These are phyloP conservation scores for Agroathelia rolfsii DNA, from an alignment of 1,284 basidiomycete genomes.

Conservation along the genomic window DNA sequence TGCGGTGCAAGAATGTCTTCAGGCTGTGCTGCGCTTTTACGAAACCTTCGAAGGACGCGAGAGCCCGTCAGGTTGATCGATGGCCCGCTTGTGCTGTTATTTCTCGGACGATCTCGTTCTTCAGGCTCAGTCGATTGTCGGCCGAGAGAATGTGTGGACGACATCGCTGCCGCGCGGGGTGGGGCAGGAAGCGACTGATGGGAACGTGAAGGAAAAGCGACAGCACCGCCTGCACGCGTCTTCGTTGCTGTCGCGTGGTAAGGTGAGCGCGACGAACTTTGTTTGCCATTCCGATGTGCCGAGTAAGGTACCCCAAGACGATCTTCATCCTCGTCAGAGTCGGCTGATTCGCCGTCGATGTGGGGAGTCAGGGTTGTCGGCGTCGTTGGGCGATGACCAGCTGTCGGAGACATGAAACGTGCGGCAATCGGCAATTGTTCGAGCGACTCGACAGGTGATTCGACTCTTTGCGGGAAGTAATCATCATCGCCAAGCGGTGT, in stretches of 20 bases:
- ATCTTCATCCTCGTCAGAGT: conserved; percentile 64
- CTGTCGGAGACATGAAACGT: conserved; percentile 75
- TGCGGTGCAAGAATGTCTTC: conserved; percentile 48
- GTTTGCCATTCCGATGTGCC: conserved; percentile 34
- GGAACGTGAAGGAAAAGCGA: conserved; percentile 70
- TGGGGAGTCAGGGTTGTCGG: conserved; percentile 36
- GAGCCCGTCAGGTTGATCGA: conserved; percentile 25
- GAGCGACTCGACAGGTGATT: conserved; percentile 56
- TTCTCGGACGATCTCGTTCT: conserved; percentile 41
- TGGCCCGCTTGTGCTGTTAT: conserved; percentile 34
- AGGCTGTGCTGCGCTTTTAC: conserved; percentile 45
- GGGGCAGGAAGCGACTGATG: conserved; percentile 74
- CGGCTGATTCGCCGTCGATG: conserved; percentile 62
- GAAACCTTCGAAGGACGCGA: conserved; percentile 56
- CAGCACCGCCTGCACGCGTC: conserved; percentile 30
- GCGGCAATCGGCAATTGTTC: conserved; percentile 81
- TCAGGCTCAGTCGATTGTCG: conserved; percentile 47
- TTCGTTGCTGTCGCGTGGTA: conserved; percentile 49
- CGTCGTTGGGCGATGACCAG: conserved; percentile 38
- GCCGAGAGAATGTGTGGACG: conserved; percentile 60
- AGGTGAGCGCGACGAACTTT: conserved; percentile 66
- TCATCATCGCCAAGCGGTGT: conserved; percentile 55
- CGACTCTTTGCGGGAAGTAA: conserved; percentile 42
- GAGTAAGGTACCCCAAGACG: conserved; percentile 25
- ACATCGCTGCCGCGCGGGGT: conserved; percentile 38